Percentiles rank a stretch among this genome's conserved stretches.
Evolutionary conservation across 2,329 filamentous ascomycete species (phyloP).

Genomic region (Fusarium fujikuroi): DNA sequence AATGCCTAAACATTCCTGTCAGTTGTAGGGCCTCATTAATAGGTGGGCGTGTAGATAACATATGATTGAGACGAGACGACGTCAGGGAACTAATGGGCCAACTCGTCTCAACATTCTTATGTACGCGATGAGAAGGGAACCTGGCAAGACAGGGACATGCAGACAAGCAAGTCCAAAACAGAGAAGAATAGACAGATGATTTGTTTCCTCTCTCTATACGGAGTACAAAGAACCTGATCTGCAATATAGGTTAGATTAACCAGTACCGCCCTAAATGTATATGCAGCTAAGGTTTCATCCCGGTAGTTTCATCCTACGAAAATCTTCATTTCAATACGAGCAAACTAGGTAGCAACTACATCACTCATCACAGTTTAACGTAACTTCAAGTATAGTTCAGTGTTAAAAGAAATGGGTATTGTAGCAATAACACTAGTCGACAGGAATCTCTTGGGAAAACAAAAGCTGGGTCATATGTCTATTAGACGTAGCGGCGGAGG

Average conservation of each 20-base stretch:
- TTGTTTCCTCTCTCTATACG: background rate
- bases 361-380: background rate
- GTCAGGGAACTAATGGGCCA: background rate
- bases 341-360: background rate
- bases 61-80: background rate
- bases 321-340: background rate
- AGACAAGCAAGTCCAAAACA: background rate
- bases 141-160: slow-evolving; percentile 6
- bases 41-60: background rate
- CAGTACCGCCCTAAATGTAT: background rate
- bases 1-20: slow-evolving; percentile 25
- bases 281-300: background rate
- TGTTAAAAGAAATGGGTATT: slow-evolving; percentile 24
- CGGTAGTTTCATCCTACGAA: background rate
- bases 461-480: slow-evolving; percentile 43
- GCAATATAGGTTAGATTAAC: background rate
- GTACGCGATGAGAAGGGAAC: background rate
- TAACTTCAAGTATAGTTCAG: background rate
- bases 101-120: background rate
- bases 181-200: background rate
- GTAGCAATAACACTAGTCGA: slow-evolving; percentile 26
- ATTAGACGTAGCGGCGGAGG: slow-evolving; percentile 44
- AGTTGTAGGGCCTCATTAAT: background rate
- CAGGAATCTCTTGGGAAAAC: background rate
- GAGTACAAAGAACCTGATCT: background rate